phyloP scores from a whole-genome alignment of 2,329 filamentous ascomycete genomes.

The Hymenoscyphus salicellus region DNA sequence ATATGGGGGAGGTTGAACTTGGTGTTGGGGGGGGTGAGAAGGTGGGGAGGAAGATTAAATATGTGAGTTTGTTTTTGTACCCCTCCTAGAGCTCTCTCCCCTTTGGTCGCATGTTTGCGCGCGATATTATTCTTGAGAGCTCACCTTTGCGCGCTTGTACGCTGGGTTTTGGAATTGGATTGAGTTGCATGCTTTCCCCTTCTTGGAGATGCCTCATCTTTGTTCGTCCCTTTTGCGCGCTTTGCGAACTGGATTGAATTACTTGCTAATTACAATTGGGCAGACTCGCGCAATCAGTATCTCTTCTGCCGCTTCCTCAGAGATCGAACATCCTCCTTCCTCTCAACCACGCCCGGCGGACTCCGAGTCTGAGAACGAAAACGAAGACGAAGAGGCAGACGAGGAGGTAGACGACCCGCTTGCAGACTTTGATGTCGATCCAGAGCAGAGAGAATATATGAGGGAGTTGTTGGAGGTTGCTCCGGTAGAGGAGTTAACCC shows the following conservation, averaged over 20 bases:
- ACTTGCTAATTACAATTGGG: too few relatives aligned
- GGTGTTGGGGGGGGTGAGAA: not conserved
- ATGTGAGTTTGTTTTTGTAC: not conserved
- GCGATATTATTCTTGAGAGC: too few relatives aligned
- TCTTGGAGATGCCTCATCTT: not conserved
- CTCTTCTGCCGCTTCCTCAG: not conserved
- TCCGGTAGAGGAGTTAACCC: not conserved
- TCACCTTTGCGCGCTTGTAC: too few relatives aligned
- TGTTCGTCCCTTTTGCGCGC: not conserved
- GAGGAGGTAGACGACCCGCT: slow-evolving; percentile 2
- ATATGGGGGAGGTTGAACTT: too few relatives aligned
- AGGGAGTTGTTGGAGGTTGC: slow-evolving; percentile 3
- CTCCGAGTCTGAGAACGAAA: slow-evolving; percentile 10
- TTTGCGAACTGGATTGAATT: not conserved
- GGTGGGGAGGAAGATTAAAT: not conserved
- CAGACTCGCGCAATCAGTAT: not conserved
- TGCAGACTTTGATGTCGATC: slow-evolving; percentile 7
- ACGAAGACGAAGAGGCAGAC: too few relatives aligned
- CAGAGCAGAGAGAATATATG: slow-evolving; percentile 10
- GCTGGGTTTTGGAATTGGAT: too few relatives aligned
- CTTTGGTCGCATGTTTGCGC: too few relatives aligned
- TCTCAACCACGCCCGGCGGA: slow-evolving; percentile 21
- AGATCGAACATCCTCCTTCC: slow-evolving; percentile 14
- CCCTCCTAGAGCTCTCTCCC: not conserved
- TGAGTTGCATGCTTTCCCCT: not conserved